Conservation (phyloP, 495 filamentous ascomycete genomes). For the Penicillium malachiteum region DNA sequence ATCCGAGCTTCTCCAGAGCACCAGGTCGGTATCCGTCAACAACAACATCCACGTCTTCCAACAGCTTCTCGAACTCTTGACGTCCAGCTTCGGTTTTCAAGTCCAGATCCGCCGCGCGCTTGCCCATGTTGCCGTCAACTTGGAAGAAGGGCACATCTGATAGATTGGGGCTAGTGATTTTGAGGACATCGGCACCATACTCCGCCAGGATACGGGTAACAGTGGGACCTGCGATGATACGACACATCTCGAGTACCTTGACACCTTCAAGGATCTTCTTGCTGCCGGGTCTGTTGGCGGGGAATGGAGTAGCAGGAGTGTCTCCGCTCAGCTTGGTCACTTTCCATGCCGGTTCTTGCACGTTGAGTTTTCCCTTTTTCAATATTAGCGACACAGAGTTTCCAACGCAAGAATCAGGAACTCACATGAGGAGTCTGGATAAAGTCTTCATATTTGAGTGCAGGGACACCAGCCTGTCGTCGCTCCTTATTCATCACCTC, state of each 20-base stretch:
- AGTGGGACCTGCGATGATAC: slow-evolving; percentile 58
- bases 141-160: slow-evolving; percentile 80
- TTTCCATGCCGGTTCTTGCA: slow-evolving; percentile 53
- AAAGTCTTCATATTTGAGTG: slow-evolving; percentile 65
- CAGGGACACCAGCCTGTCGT: slow-evolving; percentile 65
- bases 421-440: slow-evolving; percentile 59
- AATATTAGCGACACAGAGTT: neutral
- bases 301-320: slow-evolving; percentile 56
- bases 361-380: slow-evolving; percentile 46
- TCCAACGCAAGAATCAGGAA: neutral
- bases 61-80: slow-evolving; percentile 55
- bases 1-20: slow-evolving; percentile 63
- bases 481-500: slow-evolving; percentile 62
- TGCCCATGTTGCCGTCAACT: slow-evolving; percentile 75
- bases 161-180: slow-evolving; percentile 65
- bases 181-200: slow-evolving; percentile 67
- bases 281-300: slow-evolving; percentile 26
- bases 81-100: slow-evolving; percentile 55
- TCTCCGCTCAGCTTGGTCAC: slow-evolving; percentile 45
- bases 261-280: slow-evolving; percentile 34
- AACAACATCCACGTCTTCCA: slow-evolving; percentile 58
- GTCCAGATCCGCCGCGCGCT: slow-evolving; percentile 58
- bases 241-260: slow-evolving; percentile 67
- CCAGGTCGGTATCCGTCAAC: slow-evolving; percentile 71
- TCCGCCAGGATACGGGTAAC: slow-evolving; percentile 65